Base-by-base conservation (phyloP, 129 eudicot genomes). In the Escallonia herrerae region DNA sequence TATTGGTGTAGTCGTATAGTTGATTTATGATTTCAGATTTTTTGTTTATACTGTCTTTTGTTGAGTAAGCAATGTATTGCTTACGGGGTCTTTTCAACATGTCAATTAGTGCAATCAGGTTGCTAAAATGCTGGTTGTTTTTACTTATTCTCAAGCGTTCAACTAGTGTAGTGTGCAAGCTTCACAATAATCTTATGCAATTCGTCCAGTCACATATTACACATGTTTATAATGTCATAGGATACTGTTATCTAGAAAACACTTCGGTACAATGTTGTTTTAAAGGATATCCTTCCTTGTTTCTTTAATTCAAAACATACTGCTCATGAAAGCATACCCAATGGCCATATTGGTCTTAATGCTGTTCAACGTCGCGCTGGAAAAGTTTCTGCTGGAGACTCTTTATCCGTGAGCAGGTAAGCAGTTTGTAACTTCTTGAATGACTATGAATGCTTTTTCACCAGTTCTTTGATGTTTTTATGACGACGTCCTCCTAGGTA, bases 341-440 rank as follows among this genome's bases (percentile, higher is more conserved):
- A 65, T 56, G 95, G 99, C 61, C 78, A 81, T 44, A 72, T 94
- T 62, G 99, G 65, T 65, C 95, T 94, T 62, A 94, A 94, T 79
- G 87, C 90, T 37, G 82, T 89, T 59, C 99, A 94, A 61, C 75
- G 99, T 14, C 95, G 95, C 11, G 76, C 75, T 72, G 90, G 91
- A 13, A 86, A 79, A 82, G 97, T 94, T 72, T 94, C 99, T 37
- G 73, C 91, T 2, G 95, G 89, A 49, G 98, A 93, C 57, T 2
- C 79, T 3, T 60, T 88, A 60, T 56, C 89, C 43, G 89, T 88
- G 14, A 83, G 72, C 80, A 81, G 98, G 96, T 91, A 61, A 43
- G 74, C 64, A 66, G 38, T 44, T 49, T 59, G 43, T 56, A 62
- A 37, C 64, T 72, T 72, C 14, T 51, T 62, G 56, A 63, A 13